These are phyloP conservation scores for Suzukiozyma palmioleophila DNA, from an alignment of 1,139 yeast species.

Conservation along the genomic window DNA sequence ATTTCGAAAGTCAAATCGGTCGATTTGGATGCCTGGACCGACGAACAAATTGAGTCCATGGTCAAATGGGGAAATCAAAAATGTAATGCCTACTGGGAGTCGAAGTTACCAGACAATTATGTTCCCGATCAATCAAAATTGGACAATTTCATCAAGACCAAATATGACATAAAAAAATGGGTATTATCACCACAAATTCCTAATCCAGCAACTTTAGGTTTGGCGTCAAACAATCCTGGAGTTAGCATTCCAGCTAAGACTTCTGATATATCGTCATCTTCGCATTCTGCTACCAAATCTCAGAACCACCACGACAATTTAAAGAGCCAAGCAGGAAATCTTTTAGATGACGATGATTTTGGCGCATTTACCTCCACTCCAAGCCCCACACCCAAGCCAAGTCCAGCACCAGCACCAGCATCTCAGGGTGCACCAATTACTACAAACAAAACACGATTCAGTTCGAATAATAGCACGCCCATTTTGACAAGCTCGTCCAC, in stretches of 20 bases:
- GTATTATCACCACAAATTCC: conserved; percentile 48
- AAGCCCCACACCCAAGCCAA: conserved; percentile 11
- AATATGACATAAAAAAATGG: conserved; percentile 91
- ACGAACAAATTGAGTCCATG: conserved; percentile 81
- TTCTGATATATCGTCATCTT: too few species aligned
- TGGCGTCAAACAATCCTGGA: conserved; percentile 20
- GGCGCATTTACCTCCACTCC: conserved; percentile 36
- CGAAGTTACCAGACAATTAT: conserved; percentile 63
- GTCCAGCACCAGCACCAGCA: conserved; percentile 6
- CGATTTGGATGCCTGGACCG: conserved; percentile 95
- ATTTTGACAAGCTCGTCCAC: conserved; percentile 8
- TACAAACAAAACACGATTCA: conserved; percentile 5
- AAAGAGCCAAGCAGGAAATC: conserved; percentile 8
- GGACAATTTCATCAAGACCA: conserved; percentile 84
- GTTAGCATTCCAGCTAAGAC: not conserved
- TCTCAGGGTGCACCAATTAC: conserved; percentile 1
- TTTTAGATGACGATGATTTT: conserved; percentile 36
- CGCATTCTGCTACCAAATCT: not conserved
- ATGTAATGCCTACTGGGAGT: conserved; percentile 82
- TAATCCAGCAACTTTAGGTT: conserved; percentile 45
- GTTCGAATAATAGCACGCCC: conserved; percentile 7
- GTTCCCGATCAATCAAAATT: conserved; percentile 83
- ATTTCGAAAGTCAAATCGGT: conserved; percentile 83
- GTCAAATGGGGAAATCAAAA: conserved; percentile 81
- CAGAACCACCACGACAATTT: not conserved